phyloP scores from a whole-genome alignment of 768 basidiomycete genomes.

The Steccherinum ochraceum region DNA sequence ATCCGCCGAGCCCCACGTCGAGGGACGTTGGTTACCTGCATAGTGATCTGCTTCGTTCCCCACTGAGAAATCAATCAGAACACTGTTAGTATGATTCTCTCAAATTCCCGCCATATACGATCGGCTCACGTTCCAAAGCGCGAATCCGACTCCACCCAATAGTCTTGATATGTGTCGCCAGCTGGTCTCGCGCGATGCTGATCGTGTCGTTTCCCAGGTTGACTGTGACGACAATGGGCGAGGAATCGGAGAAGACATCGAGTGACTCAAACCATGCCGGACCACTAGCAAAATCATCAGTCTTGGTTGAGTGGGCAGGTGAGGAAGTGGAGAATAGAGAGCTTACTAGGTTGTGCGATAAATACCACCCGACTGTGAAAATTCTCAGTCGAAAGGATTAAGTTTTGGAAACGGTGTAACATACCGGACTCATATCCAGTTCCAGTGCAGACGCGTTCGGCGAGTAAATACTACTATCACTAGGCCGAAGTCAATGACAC shows the following conservation, averaged over 20 bases:
- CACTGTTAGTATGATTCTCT: no score
- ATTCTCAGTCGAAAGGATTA: neutral
- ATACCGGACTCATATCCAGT: constrained; percentile 19
- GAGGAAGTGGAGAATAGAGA: neutral
- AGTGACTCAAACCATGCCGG: constrained; percentile 22
- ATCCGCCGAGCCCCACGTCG: constrained; percentile 16
- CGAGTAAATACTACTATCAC: constrained; percentile 21
- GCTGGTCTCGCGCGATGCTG: constrained; percentile 19
- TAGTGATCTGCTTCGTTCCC: constrained; percentile 24
- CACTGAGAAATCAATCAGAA: constrained; percentile 9
- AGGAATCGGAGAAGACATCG: constrained; percentile 17
- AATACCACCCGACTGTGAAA: constrained; percentile 20
- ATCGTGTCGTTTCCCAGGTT: constrained; percentile 27
- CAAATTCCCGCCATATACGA: no score
- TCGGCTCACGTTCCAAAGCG: constrained; percentile 23
- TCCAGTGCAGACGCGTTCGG: constrained; percentile 15
- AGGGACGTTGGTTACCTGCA: constrained; percentile 13
- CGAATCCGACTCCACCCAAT: constrained; percentile 20
- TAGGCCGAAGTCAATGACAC: neutral
- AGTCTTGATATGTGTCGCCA: constrained; percentile 17
- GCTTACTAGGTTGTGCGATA: constrained; percentile 22
- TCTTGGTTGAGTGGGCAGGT: neutral
- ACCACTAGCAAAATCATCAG: constrained; percentile 14
- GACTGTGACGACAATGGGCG: constrained; percentile 20
- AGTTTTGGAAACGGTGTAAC: neutral